phyloP scores from a whole-genome alignment of 768 basidiomycete genomes.

The Russula olivacea region DNA sequence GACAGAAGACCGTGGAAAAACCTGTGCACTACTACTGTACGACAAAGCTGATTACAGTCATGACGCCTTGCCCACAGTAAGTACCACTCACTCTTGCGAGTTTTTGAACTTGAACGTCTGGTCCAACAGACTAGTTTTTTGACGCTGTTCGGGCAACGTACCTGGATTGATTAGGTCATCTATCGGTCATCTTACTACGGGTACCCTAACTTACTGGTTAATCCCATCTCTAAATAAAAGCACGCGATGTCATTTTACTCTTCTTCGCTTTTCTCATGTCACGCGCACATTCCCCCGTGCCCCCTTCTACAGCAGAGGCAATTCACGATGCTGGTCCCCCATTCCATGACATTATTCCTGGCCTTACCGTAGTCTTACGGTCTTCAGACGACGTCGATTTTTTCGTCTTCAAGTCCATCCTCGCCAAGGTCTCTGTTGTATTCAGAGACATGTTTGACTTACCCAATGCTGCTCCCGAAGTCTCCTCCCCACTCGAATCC shows the following conservation, averaged over 20 bases:
- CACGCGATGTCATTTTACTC: background rate
- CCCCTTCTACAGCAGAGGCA: background rate
- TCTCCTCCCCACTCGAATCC: background rate
- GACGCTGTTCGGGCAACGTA: too few relatives aligned
- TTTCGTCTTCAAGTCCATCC: constrained; percentile 19
- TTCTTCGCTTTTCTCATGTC: constrained; percentile 3
- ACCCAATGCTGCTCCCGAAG: background rate
- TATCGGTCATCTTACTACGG: too few relatives aligned
- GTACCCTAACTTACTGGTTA: background rate
- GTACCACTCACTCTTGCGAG: too few relatives aligned
- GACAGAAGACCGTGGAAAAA: too few relatives aligned
- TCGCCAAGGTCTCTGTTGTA: constrained; percentile 13
- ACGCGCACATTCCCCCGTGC: background rate
- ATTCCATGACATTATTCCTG: constrained; percentile 13
- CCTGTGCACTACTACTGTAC: too few relatives aligned
- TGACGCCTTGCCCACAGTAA: too few relatives aligned
- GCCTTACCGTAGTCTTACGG: constrained; percentile 16
- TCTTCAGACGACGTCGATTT: constrained; percentile 25
- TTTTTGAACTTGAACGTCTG: too few relatives aligned
- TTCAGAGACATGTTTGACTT: constrained; percentile 23
- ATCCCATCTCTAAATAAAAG: too few relatives aligned
- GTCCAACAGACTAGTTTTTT: too few relatives aligned
- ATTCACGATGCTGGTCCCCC: constrained; percentile 20
- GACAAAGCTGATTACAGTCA: too few relatives aligned
- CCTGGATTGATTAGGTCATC: too few relatives aligned